Base-by-base conservation (phyloP, 2,329 filamentous ascomycete species). In the Ophiocordyceps sinensis region DNA sequence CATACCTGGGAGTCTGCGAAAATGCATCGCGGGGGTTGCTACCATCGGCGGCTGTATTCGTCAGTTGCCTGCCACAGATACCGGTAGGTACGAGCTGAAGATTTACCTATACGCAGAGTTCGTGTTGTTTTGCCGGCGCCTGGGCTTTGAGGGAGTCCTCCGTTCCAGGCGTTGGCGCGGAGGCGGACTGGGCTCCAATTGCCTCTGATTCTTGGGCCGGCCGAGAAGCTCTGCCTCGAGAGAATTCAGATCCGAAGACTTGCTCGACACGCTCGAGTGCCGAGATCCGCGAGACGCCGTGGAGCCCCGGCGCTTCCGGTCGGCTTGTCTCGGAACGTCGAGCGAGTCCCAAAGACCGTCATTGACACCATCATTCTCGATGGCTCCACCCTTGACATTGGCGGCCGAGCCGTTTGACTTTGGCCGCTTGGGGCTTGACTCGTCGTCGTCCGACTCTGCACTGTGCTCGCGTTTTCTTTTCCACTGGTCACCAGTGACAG, bases 51-150 rank as follows among this genome's bases (percentile, higher is more conserved):
- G 40, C 60, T 62, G 10, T 40, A 11, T 36, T 15, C 6, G 15
- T 35, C 17, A 35, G 32, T 15, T 15, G 12, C 17, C n/a, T 35
- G 14, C 9, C 17, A 17, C 19, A 4, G 6, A 17, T 13, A 3
- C 28, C 15, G 11, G 36, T 40, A 34, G 45, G 41, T 23, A 31
- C 23, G 15, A 11, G 28, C 19, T 31, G n/a, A 17, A 34, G 23
- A 40, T 51, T 48, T 50, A 62, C 61, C 61, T 59, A 36, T 62
- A 64, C 6, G 60, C 61, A 14, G 60, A 61, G 48, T 64, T 57
- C 21, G 60, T 52, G 35, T 58, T 60, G 4, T 47, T 50, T 36
- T 54, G 55, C 23, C 60, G 59, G 32, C 57, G 58, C 38, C 54
- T 57, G 10, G 50, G 49, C 36, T 52, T 57, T 4, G 48, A 32